Base-by-base conservation (phyloP, 139 green algal species). In the Eudorina sp. region DNA sequence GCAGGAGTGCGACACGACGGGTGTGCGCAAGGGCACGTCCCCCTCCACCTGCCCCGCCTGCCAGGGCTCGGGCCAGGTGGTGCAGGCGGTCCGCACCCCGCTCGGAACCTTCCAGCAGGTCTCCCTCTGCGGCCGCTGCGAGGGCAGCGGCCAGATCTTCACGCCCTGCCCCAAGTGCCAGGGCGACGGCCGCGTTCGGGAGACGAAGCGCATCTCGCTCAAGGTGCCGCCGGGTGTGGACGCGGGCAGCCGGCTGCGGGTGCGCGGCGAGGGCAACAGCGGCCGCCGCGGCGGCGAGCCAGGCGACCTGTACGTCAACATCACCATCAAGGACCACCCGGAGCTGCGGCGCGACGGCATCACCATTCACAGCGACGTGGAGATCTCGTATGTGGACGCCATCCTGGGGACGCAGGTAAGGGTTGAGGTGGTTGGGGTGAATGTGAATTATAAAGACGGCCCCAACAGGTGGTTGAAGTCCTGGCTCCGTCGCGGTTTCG, bases 251-350 rank as follows among this genome's bases (percentile, higher is more conserved):
- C 86, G 96, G 64, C 91, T 99, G 87, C 96, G 98, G 11, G 96
- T 99, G 53, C 93, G 95, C 43, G 94, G 93, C 7, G 95, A 98
- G 86, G 97, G 94, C 90, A 95, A 95, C 81, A 84, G 92, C 31
- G 93, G 92, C 31, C 70, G 88, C 38, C 92, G 90, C n/a, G 95
- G 95, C 36, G 97, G 97, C 21, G 92, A 95, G 46, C 62, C 92
- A 0, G 98, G 98, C 40, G 97, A 99, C 92, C 91, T 99, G 31
- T 99, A 98, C 83, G 98, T 99, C 23, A 99, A 98, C 89, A 95
- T 99, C 69, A 80, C 34, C 5, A 97, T 99, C 14, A 94, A 94
- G 84, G 68, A 94, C 1, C 96, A 99, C 90, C 91, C 95, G 1
- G 93, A 98, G 87, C 92, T 99, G 89, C 81, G 91, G 51, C 91